Evolutionary conservation across 2,329 filamentous ascomycete genomes (phyloP).

Genomic region (Pleurostoma richardsiae): DNA sequence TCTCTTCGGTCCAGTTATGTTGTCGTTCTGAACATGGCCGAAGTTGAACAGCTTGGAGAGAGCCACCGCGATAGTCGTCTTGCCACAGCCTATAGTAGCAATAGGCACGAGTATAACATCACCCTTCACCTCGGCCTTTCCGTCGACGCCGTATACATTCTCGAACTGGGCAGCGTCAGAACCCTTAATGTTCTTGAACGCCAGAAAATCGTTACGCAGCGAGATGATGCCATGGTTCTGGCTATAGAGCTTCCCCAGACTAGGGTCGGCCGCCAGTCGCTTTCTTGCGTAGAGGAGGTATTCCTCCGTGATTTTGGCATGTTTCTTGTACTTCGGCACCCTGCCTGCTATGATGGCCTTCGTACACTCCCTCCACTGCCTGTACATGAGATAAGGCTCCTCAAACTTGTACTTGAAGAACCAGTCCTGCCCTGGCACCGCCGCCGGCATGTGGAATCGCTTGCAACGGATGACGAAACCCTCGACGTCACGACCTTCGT

Average conservation of each 20-base stretch:
- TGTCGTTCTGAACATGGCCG: slow-evolving; percentile 96
- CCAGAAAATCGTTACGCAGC: slow-evolving; percentile 82
- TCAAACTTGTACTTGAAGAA: slow-evolving; percentile 99
- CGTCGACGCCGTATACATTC: slow-evolving; percentile 44
- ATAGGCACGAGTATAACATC: slow-evolving; percentile 84
- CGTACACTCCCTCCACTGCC: slow-evolving; percentile 97
- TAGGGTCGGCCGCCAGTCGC: slow-evolving; percentile 63
- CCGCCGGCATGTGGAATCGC: slow-evolving; percentile 46
- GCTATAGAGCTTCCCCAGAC: slow-evolving; percentile 67
- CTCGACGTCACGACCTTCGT: slow-evolving; percentile 88
- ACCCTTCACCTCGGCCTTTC: slow-evolving; percentile 49
- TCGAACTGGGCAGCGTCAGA: slow-evolving; percentile 81
- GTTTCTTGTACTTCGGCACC: slow-evolving; percentile 76
- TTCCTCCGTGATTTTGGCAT: slow-evolving; percentile 82
- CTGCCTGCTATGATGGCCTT: slow-evolving; percentile 78
- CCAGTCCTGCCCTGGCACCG: slow-evolving; percentile 73
- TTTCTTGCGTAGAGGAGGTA: slow-evolving; percentile 79
- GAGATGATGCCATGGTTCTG: slow-evolving; percentile 93
- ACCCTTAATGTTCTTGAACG: slow-evolving; percentile 77
- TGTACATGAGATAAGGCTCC: slow-evolving; percentile 97
- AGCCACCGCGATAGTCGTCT: slow-evolving; percentile 85
- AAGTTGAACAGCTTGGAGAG: slow-evolving; percentile 79
- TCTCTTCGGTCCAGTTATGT: slow-evolving; percentile 73
- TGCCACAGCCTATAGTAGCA: slow-evolving; percentile 92
- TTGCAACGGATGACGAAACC: slow-evolving; percentile 95